Evolutionary conservation across 2,329 filamentous ascomycete species (phyloP).

Genomic region (Aspergillus pseudoglaucus): DNA sequence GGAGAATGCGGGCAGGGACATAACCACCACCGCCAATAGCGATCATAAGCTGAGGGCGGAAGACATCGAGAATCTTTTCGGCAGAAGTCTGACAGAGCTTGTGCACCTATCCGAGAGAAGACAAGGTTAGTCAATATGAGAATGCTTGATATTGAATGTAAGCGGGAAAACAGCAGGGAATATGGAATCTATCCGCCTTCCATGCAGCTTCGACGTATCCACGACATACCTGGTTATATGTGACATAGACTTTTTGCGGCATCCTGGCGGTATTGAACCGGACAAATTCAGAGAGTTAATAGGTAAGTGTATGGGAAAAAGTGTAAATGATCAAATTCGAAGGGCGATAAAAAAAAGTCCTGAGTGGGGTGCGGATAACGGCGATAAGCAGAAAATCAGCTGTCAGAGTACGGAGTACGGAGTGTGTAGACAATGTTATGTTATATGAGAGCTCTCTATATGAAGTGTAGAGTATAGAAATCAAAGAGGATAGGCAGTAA

Average conservation of each 20-base stretch:
- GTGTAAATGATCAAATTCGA: neutral
- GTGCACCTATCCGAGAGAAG: conserved; percentile 63
- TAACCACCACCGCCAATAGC: conserved; percentile 97
- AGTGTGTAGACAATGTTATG: neutral
- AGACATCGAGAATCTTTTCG: conserved; percentile 69
- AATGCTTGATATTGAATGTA: neutral
- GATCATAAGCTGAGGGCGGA: conserved; percentile 94
- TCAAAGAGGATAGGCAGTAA: no score
- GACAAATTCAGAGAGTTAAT: neutral
- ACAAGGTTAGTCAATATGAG: conserved; percentile 9
- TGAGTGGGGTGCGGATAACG: neutral
- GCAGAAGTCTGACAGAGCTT: conserved; percentile 90
- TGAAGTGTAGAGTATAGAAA: no score
- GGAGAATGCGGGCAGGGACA: conserved; percentile 91
- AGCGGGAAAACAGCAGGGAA: neutral
- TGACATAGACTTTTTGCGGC: conserved; percentile 82
- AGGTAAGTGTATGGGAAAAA: neutral
- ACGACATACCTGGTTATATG: conserved; percentile 74
- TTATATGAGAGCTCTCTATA: no score
- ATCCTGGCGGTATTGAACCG: conserved; percentile 44
- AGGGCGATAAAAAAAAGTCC: neutral
- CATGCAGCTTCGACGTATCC: neutral
- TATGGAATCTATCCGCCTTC: neutral
- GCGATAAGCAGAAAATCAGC: no score
- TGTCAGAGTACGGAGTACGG: no score